These are phyloP conservation scores for Phytopythium aichiense DNA, from an alignment of 352 stramenopile genomes.

Conservation along the genomic window DNA sequence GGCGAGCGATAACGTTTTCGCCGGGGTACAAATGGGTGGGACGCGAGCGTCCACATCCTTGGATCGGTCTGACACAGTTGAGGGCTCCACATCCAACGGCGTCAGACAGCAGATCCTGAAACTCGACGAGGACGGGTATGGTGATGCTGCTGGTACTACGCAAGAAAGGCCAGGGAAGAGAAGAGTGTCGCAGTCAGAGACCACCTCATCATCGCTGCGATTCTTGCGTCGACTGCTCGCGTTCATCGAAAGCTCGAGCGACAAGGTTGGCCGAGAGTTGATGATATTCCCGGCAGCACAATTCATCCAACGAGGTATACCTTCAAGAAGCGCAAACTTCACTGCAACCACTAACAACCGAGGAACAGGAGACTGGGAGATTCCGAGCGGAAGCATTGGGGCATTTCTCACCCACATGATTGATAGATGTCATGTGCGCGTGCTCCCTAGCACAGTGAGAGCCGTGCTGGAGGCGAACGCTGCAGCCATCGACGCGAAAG, in stretches of 20 bases:
- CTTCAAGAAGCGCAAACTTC: background rate
- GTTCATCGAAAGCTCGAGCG: constrained; percentile 12
- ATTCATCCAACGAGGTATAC: background rate
- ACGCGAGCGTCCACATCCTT: constrained; percentile 17
- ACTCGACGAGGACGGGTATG: background rate
- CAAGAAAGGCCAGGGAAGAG: background rate
- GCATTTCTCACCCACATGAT: constrained; percentile 22
- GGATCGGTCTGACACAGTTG: constrained; percentile 9
- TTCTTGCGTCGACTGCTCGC: constrained; percentile 19
- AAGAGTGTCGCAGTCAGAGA: background rate
- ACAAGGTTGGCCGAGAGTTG: constrained; percentile 11
- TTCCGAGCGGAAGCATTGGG: constrained; percentile 13
- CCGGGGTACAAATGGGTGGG: constrained; percentile 17
- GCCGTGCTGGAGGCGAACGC: constrained; percentile 20
- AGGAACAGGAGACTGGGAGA: constrained; percentile 18
- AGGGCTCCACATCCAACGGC: background rate
- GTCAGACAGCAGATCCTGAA: constrained; percentile 15
- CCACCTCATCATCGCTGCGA: constrained; percentile 3
- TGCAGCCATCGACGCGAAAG: constrained; percentile 17
- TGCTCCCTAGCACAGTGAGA: constrained; percentile 20
- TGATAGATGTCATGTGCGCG: constrained; percentile 16
- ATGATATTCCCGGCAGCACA: constrained; percentile 16
- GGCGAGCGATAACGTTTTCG: constrained; percentile 22
- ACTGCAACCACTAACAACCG: background rate
- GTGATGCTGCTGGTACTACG: background rate